These are phyloP conservation scores for Linaria vulgaris DNA, from an alignment of 257 asterid genomes.

Conservation along the genomic window DNA sequence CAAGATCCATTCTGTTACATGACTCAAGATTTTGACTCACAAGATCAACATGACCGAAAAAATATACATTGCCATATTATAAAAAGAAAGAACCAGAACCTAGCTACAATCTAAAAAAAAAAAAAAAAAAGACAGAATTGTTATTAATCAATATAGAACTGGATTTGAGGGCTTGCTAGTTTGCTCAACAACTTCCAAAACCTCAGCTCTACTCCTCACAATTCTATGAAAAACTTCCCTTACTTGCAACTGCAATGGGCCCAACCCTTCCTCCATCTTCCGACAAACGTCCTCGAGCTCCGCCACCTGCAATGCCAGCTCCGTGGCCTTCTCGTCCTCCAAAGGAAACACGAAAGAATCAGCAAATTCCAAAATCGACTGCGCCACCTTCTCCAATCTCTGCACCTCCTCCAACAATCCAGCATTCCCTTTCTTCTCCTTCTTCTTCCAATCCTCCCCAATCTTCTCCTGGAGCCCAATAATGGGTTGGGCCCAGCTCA, in stretches of 20 bases:
- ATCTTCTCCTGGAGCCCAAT: slow-evolving; percentile 71
- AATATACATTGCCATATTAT: too few species aligned
- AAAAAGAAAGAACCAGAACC: too few species aligned
- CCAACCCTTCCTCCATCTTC: slow-evolving; percentile 82
- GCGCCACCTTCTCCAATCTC: slow-evolving; percentile 73
- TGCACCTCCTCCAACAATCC: slow-evolving; percentile 79
- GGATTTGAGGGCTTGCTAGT: slow-evolving; percentile 56
- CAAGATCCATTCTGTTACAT: neutral
- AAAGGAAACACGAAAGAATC: slow-evolving; percentile 63
- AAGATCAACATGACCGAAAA: too few species aligned
- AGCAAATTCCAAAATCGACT: slow-evolving; percentile 52
- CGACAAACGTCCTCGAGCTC: slow-evolving; percentile 70
- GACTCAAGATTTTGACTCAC: neutral
- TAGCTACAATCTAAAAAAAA: neutral
- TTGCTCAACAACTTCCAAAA: slow-evolving; percentile 80
- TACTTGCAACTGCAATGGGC: slow-evolving; percentile 67
- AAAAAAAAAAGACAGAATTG: neutral
- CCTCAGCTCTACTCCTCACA: slow-evolving; percentile 82
- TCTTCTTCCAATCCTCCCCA: slow-evolving; percentile 85
- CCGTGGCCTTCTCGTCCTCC: slow-evolving; percentile 68
- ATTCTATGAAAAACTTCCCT: slow-evolving; percentile 93
- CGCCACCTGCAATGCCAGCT: slow-evolving; percentile 53
- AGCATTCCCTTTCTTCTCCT: slow-evolving; percentile 70
- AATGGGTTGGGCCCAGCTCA: slow-evolving; percentile 69
- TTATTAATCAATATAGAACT: slow-evolving; percentile 47